Percentiles rank a stretch among this genome's conserved stretches.
phyloP scores from a whole-genome alignment of 1,284 basidiomycete species.

The Cryptococcus amylolentus region DNA sequence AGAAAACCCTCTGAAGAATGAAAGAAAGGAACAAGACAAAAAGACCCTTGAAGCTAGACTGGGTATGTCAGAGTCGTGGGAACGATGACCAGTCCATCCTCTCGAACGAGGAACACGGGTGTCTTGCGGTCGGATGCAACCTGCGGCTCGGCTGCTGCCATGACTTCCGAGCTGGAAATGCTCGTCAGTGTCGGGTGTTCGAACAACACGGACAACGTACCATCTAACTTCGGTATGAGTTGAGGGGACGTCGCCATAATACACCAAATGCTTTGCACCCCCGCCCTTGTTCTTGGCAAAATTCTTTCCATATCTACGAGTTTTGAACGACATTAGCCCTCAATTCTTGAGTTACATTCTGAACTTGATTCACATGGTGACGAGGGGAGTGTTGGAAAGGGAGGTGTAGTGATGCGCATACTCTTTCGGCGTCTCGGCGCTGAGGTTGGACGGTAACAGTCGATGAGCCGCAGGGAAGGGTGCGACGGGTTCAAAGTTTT shows the following conservation, averaged over 20 bases:
- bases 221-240: constrained; percentile 83
- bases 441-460: constrained; percentile 68
- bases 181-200: not conserved
- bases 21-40: not conserved
- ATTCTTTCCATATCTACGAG: constrained; percentile 82
- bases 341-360: not conserved
- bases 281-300: constrained; percentile 74
- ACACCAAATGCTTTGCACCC: constrained; percentile 55
- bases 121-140: constrained; percentile 51
- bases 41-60: not conserved
- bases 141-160: constrained; percentile 47
- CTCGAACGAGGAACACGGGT: constrained; percentile 78
- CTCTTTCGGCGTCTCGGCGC: constrained; percentile 24
- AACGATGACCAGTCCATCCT: constrained; percentile 79
- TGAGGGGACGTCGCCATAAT: constrained; percentile 83
- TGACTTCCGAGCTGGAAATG: constrained; percentile 55
- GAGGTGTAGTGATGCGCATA: constrained; percentile 38
- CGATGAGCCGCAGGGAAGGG: constrained; percentile 80
- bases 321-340: not conserved
- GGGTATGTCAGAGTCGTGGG: constrained; percentile 83
- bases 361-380: constrained; percentile 36
- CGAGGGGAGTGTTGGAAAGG: constrained; percentile 28
- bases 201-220: constrained; percentile 51
- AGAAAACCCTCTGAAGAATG: not conserved
- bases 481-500: constrained; percentile 67